Conservation (phyloP, 1,284 basidiomycete species). For the Ganoderma lucidum region DNA sequence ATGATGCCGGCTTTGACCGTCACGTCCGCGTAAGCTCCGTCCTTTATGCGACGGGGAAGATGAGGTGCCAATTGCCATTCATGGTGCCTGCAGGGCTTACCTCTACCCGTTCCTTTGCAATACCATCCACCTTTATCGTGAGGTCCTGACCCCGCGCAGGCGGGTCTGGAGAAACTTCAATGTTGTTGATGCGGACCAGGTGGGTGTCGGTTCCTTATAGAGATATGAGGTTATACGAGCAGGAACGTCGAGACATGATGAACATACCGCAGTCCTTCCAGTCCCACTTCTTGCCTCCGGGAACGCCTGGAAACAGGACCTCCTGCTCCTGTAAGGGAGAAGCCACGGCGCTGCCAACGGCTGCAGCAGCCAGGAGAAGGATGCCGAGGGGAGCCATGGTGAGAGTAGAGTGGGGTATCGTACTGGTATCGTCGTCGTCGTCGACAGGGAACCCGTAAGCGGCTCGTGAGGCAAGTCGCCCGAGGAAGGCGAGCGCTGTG, state of each 20-base stretch:
- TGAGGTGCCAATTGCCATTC: neutral
- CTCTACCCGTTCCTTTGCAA: constrained; percentile 67
- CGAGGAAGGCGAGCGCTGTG: constrained; percentile 7
- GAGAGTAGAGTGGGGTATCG: constrained; percentile 15
- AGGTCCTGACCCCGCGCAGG: constrained; percentile 85
- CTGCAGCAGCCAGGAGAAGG: constrained; percentile 48
- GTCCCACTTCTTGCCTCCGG: constrained; percentile 54
- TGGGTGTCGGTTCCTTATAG: constrained; percentile 55
- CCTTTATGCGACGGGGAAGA: constrained; percentile 52
- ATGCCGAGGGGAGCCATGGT: constrained; percentile 54
- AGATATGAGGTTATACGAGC: neutral
- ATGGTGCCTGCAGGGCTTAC: constrained; percentile 47
- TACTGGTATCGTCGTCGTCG: constrained; percentile 24
- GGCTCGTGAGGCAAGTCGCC: constrained; percentile 15
- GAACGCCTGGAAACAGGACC: constrained; percentile 35
- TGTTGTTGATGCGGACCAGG: constrained; percentile 67
- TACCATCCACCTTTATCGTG: constrained; percentile 80
- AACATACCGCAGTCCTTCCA: constrained; percentile 68
- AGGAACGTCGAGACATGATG: neutral
- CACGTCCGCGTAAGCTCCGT: constrained; percentile 91
- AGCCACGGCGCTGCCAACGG: constrained; percentile 44
- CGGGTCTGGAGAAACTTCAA: constrained; percentile 81
- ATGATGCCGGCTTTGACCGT: constrained; percentile 89
- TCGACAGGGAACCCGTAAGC: constrained; percentile 20
- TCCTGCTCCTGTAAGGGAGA: constrained; percentile 48